Evolutionary conservation across 805 yeast species (phyloP).

Genomic region (Candida michaelii): DNA sequence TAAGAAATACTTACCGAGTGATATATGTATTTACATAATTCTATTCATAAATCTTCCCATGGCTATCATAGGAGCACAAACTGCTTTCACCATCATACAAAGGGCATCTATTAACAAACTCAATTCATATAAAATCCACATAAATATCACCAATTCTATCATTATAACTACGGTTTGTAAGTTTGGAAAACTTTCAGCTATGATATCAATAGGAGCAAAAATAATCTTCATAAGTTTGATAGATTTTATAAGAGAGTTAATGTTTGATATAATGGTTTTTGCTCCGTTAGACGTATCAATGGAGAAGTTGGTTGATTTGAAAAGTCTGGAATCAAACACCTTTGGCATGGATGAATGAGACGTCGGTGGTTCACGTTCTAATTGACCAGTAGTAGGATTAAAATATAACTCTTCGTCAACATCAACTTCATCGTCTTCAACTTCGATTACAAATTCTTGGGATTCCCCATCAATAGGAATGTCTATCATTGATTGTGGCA

Average conservation of each 20-base stretch:
- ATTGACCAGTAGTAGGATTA: constrained; percentile 32
- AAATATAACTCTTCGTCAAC: constrained; percentile 27
- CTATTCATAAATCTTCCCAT: constrained; percentile 44
- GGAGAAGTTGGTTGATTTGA: not conserved
- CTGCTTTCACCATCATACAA: constrained; percentile 45
- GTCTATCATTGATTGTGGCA: constrained; percentile 16
- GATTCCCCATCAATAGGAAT: constrained; percentile 12
- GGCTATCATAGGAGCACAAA: constrained; percentile 49
- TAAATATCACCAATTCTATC: constrained; percentile 35
- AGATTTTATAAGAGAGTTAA: constrained; percentile 33
- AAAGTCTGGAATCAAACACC: not conserved
- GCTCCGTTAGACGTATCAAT: constrained; percentile 20
- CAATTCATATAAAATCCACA: constrained; percentile 43
- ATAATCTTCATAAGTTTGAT: constrained; percentile 35
- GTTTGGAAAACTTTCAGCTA: constrained; percentile 36
- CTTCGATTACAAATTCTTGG: constrained; percentile 31
- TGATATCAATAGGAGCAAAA: constrained; percentile 41
- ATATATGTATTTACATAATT: no score
- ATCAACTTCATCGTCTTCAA: constrained; percentile 19
- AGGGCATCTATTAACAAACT: constrained; percentile 42
- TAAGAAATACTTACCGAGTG: no score
- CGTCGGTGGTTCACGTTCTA: constrained; percentile 28
- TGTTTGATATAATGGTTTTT: constrained; percentile 27
- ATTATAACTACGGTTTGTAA: constrained; percentile 41
- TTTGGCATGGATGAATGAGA: constrained; percentile 18